Percentiles rank a stretch among this genome's conserved stretches.
Evolutionary conservation across 805 yeast genomes (phyloP).

Genomic region (Suhomyces sp.): DNA sequence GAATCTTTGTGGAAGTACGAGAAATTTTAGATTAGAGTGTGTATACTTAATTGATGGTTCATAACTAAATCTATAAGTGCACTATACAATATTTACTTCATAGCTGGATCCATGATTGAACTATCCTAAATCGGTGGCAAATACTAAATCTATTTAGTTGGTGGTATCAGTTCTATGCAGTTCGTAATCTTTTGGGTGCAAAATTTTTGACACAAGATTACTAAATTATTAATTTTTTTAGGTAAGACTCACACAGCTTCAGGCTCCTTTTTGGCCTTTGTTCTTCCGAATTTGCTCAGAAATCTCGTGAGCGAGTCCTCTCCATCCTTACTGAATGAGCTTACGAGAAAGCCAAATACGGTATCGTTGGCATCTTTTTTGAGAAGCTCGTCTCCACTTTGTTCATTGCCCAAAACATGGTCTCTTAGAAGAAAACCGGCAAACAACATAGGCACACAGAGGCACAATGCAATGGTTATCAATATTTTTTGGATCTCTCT

Average conservation of each 20-base stretch:
- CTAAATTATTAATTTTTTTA: not conserved
- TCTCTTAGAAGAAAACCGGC: conserved; percentile 10
- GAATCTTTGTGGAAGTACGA: conserved; percentile 46
- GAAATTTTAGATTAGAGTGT: conserved; percentile 19
- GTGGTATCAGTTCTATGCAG: too few species aligned
- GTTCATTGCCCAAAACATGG: conserved; percentile 8
- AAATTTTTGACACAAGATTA: not conserved
- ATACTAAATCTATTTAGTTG: too few species aligned
- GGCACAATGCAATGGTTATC: conserved; percentile 4
- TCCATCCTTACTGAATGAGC: not conserved
- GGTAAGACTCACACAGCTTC: not conserved
- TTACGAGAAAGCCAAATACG: not conserved
- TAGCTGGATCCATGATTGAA: too few species aligned
- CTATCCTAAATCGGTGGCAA: too few species aligned
- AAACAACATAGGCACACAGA: conserved; percentile 13
- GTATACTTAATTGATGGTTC: not conserved
- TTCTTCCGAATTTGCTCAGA: not conserved
- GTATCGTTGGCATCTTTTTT: not conserved
- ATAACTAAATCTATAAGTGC: too few species aligned
- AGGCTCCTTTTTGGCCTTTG: not conserved
- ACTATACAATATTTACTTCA: too few species aligned
- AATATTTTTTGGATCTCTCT: conserved; percentile 9
- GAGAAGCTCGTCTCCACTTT: conserved; percentile 10
- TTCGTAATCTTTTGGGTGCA: not conserved
- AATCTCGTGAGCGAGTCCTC: not conserved